These are phyloP conservation scores for Myxozyma neotropica DNA, from an alignment of 805 yeast genomes.

Conservation along the genomic window DNA sequence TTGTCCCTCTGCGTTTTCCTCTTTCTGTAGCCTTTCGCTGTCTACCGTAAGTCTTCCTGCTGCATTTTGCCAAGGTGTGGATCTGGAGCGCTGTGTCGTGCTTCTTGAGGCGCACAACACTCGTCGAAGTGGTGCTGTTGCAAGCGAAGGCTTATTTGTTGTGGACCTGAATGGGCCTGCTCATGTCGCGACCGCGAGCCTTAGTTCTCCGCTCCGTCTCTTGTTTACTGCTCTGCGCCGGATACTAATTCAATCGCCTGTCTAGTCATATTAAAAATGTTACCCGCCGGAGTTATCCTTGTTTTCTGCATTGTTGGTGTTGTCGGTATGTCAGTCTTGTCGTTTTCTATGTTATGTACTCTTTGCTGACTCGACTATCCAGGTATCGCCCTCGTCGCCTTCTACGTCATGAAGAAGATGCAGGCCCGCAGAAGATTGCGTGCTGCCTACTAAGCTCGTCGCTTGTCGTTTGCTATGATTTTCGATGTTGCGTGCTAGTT, in stretches of 20 bases:
- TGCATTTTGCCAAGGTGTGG: too few species aligned
- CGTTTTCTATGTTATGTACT: background rate
- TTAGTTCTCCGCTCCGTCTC: too few species aligned
- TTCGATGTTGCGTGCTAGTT: background rate
- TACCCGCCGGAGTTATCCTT: slow-evolving; percentile 75
- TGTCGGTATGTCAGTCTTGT: slow-evolving; percentile 37
- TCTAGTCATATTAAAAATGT: slow-evolving; percentile 46
- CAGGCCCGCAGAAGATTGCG: slow-evolving; percentile 47
- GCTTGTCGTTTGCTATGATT: background rate
- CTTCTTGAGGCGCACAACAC: background rate
- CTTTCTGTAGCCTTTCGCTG: slow-evolving; percentile 1
- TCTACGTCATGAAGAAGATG: slow-evolving; percentile 48
- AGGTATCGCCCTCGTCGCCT: slow-evolving; percentile 48
- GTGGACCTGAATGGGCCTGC: too few species aligned
- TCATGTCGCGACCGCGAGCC: too few species aligned
- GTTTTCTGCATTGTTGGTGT: slow-evolving; percentile 53
- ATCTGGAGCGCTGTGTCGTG: too few species aligned
- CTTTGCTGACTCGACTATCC: slow-evolving; percentile 42
- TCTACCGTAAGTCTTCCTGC: background rate
- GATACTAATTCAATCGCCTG: too few species aligned
- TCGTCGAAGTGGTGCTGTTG: background rate
- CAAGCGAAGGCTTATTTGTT: too few species aligned
- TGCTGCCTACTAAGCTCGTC: slow-evolving; percentile 28
- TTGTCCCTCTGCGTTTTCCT: background rate
- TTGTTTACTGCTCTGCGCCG: too few species aligned